Evolutionary conservation across 2,329 filamentous ascomycete species (phyloP), one percentile per base, ranked within the genome.

Genomic region (Penicillium sp.): DNA sequence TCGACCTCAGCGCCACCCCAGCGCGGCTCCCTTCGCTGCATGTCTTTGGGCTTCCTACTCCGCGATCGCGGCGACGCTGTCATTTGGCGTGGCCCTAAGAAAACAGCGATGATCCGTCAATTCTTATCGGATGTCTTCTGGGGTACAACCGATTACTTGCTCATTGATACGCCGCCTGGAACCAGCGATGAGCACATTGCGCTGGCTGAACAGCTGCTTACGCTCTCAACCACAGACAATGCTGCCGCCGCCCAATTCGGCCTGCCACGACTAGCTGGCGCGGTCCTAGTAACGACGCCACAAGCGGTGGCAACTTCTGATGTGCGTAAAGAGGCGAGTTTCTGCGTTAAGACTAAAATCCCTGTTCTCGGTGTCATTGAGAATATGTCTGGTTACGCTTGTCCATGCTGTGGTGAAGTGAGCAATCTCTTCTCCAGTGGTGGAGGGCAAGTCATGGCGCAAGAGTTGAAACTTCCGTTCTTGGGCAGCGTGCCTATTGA

Each of bases 101-200:
- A 99, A 75, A 99, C 93, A 4, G 93, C 93, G 42, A 99, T 99
- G 93, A 89, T 99, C 50, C 84, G 91, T 34, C 93, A 99, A 69
- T 99, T 99, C 66, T 77, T 99, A 25, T 87, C 88, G 1, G 91
- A 96, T 64, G 91, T 96, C 4, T 78, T 89, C 27, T 97, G 93
- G 93, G 80, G 77, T 0, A 80, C 85, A 19, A 82, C 89, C n/a
- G 92, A 97, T 68, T 97, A 89, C 65, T 78, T 99, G 0, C 80
- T 99, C 51, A 89, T 99, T 64, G 93, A 99, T 70, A 99, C 93
- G 3, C 93, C 93, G 11, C 93, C 93, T 0, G 93, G 93, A 2
- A 99, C 93, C 2, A 93, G 88, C 52, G 93, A 99, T 71, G 93
- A 99, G 72, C 93, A 97, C 68, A 97, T 99, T 41, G 93, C 90